Evolutionary conservation across 2,329 filamentous ascomycete species (phyloP).

Genomic region (Trichoderma harzianum): DNA sequence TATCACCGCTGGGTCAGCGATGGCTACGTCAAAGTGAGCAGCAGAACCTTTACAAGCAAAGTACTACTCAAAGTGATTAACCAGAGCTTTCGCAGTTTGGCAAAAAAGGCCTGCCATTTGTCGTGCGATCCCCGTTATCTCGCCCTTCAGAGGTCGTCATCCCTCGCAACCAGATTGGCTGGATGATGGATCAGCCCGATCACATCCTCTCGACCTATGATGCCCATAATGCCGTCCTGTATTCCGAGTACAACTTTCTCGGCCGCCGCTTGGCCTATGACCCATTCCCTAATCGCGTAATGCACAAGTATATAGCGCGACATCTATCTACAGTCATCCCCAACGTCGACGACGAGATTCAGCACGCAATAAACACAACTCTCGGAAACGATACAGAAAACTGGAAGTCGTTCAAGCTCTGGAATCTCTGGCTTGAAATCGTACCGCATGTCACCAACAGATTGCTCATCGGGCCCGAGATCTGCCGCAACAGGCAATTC

Average conservation of each 20-base stretch:
- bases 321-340: constrained; percentile 39
- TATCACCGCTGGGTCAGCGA: constrained; percentile 41
- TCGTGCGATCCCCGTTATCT: constrained; percentile 40
- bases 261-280: constrained; percentile 33
- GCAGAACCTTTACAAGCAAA: not conserved
- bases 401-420: constrained; percentile 42
- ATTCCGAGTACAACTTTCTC: constrained; percentile 43
- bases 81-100: constrained; percentile 34
- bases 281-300: constrained; percentile 39
- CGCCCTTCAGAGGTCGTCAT: constrained; percentile 44
- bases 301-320: constrained; percentile 44
- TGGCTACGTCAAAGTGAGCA: constrained; percentile 40
- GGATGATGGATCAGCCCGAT: constrained; percentile 49
- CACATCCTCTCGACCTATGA: constrained; percentile 38
- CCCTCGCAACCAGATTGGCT: constrained; percentile 41
- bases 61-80: not conserved
- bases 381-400: constrained; percentile 34
- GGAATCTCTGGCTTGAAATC: constrained; percentile 42
- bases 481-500: constrained; percentile 43
- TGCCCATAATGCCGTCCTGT: constrained; percentile 40
- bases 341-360: constrained; percentile 40
- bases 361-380: constrained; percentile 33
- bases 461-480: constrained; percentile 38
- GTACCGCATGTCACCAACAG: constrained; percentile 44
- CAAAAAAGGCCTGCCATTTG: constrained; percentile 40